Evolutionary conservation across 108 stramenopile species (phyloP).

Genomic region (Discostella stelligeroides): DNA sequence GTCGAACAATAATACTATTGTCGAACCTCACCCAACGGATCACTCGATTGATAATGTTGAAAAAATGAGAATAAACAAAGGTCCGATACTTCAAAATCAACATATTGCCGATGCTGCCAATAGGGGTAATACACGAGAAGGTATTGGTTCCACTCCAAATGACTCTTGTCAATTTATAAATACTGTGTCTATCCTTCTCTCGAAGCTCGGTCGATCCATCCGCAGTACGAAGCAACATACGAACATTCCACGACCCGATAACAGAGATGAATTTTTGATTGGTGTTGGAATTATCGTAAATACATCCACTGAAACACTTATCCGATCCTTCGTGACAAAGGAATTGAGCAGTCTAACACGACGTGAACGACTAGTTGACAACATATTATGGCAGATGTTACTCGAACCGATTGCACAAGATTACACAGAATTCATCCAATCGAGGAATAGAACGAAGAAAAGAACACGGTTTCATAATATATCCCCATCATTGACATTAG

Average conservation of each 20-base stretch:
- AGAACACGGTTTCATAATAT: neutral
- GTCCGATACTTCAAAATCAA: too few relatives aligned
- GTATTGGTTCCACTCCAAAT: neutral
- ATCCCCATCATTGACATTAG: neutral
- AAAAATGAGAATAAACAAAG: too few relatives aligned
- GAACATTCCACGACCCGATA: neutral
- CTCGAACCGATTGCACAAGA: neutral
- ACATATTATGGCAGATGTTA: neutral
- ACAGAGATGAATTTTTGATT: neutral
- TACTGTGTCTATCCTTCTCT: neutral
- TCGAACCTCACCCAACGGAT: too few relatives aligned
- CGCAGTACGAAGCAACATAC: neutral
- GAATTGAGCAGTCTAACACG: neutral
- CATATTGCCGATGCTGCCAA: neutral
- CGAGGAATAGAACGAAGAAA: slow-evolving; percentile 3
- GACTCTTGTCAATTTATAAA: neutral
- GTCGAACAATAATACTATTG: neutral
- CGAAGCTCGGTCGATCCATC: neutral
- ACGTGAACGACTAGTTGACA: neutral
- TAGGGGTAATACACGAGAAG: too few relatives aligned
- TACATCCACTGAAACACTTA: neutral
- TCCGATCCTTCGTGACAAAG: neutral
- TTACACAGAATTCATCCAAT: neutral
- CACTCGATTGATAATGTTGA: too few relatives aligned
- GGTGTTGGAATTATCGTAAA: neutral